Percentiles rank a stretch among this genome's conserved stretches.
Evolutionary conservation across 768 basidiomycete species (phyloP).

Genomic region (Tephrocybe sp.): DNA sequence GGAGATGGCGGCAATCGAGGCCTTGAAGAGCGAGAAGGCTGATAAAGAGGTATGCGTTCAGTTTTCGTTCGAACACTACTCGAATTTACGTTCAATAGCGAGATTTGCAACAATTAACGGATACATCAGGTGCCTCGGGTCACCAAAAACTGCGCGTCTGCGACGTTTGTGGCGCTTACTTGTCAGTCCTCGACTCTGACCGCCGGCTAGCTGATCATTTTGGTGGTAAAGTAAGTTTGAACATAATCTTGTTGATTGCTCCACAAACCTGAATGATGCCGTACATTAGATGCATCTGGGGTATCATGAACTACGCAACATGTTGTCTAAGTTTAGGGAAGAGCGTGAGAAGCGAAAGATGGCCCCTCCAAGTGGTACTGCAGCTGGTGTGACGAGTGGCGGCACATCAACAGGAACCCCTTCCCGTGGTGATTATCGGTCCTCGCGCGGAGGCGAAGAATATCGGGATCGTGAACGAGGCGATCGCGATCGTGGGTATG

Average conservation of each 20-base stretch:
- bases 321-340: conserved; percentile 88
- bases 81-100: conserved; percentile 47
- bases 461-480: conserved; percentile 65
- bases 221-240: conserved; percentile 86
- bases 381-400: conserved; percentile 32
- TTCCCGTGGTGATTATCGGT: conserved; percentile 49
- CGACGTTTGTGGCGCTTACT: conserved; percentile 99
- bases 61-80: conserved; percentile 4
- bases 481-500: conserved; percentile 64
- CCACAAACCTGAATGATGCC: conserved; percentile 23
- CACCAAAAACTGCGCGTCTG: conserved; percentile 99
- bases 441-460: conserved; percentile 57
- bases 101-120: conserved; percentile 93
- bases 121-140: conserved; percentile 98
- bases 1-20: conserved; percentile 96
- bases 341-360: conserved; percentile 81
- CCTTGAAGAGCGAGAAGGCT: conserved; percentile 90
- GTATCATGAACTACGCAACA: conserved; percentile 96
- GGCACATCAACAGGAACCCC: conserved; percentile 38
- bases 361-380: conserved; percentile 42
- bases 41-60: conserved; percentile 83
- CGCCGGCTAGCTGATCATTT: conserved; percentile 98
- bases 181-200: conserved; percentile 97
- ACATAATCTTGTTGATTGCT: conserved; percentile 14
- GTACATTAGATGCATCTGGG: conserved; percentile 90